Conservation (phyloP, 805 yeast species). For the Candida hungchunana region DNA sequence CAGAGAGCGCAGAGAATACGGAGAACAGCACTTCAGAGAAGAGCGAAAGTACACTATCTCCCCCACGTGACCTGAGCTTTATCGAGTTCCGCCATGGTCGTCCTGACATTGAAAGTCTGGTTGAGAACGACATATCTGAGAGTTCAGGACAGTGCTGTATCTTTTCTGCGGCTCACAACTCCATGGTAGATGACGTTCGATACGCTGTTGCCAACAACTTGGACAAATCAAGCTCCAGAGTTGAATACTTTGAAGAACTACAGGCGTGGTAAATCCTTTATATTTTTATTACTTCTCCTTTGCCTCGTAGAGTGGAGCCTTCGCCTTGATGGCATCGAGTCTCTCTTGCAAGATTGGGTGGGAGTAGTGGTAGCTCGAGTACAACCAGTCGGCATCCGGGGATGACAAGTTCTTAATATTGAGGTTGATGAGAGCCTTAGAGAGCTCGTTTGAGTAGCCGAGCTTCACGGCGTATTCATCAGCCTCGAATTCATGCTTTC, state of each 20-base stretch:
- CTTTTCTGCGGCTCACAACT: constrained; percentile 52
- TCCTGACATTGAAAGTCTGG: constrained; percentile 38
- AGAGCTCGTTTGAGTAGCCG: constrained; percentile 67
- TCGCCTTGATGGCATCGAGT: constrained; percentile 60
- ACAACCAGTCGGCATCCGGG: constrained; percentile 87
- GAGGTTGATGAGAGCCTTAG: constrained; percentile 67
- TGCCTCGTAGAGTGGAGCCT: constrained; percentile 13
- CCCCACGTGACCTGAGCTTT: constrained; percentile 21
- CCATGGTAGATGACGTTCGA: constrained; percentile 51
- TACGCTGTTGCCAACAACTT: constrained; percentile 35
- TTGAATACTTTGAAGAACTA: constrained; percentile 55
- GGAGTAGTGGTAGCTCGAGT: constrained; percentile 81
- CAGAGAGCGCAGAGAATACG: constrained; percentile 1
- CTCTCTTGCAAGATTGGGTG: constrained; percentile 94
- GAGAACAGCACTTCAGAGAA: constrained; percentile 1
- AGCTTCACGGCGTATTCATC: constrained; percentile 76
- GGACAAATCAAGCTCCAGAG: constrained; percentile 31
- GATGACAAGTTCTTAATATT: constrained; percentile 78
- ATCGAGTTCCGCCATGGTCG: constrained; percentile 41
- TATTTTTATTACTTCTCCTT: constrained; percentile 17
- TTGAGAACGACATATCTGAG: constrained; percentile 35
- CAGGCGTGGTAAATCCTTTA: constrained; percentile 45
- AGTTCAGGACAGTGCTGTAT: constrained; percentile 39
- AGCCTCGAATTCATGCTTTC: constrained; percentile 92
- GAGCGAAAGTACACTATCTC: neutral